Conservation (phyloP, 2,329 filamentous ascomycete species). For the Microcyclosporella mali region DNA sequence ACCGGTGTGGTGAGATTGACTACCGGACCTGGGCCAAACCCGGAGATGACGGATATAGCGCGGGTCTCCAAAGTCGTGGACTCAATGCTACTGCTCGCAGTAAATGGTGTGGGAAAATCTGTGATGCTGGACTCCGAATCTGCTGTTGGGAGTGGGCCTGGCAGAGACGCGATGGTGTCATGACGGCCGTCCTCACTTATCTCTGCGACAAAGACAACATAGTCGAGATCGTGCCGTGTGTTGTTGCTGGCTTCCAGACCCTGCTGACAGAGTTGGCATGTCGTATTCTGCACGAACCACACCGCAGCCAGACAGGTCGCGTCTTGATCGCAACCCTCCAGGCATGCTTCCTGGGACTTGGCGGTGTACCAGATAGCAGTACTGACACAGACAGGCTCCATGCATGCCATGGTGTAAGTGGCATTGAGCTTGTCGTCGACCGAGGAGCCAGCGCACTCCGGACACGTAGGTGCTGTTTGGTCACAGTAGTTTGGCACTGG, state of each 20-base stretch:
- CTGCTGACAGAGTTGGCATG: conserved; percentile 21
- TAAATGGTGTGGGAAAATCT: conserved; percentile 12
- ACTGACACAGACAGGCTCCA: conserved; percentile 19
- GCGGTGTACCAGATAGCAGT: conserved; percentile 10
- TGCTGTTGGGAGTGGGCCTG: conserved; percentile 2
- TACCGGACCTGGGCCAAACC: no score
- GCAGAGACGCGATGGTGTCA: neutral
- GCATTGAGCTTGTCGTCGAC: conserved; percentile 21
- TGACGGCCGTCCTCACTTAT: conserved; percentile 13
- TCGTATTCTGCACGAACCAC: conserved; percentile 13
- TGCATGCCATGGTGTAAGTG: conserved; percentile 22
- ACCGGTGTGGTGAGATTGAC: no score
- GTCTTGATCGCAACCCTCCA: conserved; percentile 23
- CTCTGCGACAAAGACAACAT: conserved; percentile 16
- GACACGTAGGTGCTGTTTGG: conserved; percentile 15
- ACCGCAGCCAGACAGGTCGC: conserved; percentile 20
- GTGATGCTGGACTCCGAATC: conserved; percentile 9
- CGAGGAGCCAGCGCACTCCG: conserved; percentile 18
- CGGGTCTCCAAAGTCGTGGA: no score
- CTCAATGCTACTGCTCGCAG: neutral
- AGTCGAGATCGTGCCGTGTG: conserved; percentile 6
- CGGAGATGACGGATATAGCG: no score
- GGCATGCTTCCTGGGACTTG: conserved; percentile 17
- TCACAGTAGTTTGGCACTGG: conserved; percentile 16
- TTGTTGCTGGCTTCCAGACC: conserved; percentile 13